phyloP scores from a whole-genome alignment of 2,329 filamentous ascomycete species.

The Calycina marina region DNA sequence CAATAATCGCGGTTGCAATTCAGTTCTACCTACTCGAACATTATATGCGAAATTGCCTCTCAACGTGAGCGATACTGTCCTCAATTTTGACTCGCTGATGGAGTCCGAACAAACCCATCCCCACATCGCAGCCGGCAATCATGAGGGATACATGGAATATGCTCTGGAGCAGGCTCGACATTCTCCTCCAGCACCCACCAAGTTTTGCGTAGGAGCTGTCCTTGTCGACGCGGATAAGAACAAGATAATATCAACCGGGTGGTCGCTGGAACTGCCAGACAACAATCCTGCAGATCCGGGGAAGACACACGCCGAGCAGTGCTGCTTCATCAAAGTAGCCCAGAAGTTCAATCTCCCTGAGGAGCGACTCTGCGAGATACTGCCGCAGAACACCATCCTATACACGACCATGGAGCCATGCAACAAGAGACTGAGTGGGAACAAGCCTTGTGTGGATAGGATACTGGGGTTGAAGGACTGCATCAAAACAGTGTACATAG shows the following conservation, averaged over 20 bases:
- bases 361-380: constrained; percentile 29
- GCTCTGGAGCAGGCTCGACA: constrained; percentile 59
- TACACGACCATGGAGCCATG: constrained; percentile 92
- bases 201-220: constrained; percentile 84
- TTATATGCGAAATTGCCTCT: no score
- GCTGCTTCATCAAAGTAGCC: constrained; percentile 62
- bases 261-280: constrained; percentile 63
- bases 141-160: constrained; percentile 41
- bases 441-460: constrained; percentile 61
- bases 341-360: constrained; percentile 15
- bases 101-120: constrained; percentile 9
- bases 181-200: constrained; percentile 72
- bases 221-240: constrained; percentile 45
- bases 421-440: constrained; percentile 55
- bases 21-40: no score
- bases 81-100: no score
- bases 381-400: constrained; percentile 42
- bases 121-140: constrained; percentile 11
- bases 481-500: constrained; percentile 55
- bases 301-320: constrained; percentile 91
- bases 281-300: constrained; percentile 29
- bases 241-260: constrained; percentile 59
- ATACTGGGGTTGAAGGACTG: constrained; percentile 37
- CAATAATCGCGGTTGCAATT: no score
- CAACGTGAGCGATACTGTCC: no score